These are phyloP conservation scores for Arthrobotrys entomopaga DNA, from an alignment of 2,329 filamentous ascomycete genomes.

Conservation along the genomic window DNA sequence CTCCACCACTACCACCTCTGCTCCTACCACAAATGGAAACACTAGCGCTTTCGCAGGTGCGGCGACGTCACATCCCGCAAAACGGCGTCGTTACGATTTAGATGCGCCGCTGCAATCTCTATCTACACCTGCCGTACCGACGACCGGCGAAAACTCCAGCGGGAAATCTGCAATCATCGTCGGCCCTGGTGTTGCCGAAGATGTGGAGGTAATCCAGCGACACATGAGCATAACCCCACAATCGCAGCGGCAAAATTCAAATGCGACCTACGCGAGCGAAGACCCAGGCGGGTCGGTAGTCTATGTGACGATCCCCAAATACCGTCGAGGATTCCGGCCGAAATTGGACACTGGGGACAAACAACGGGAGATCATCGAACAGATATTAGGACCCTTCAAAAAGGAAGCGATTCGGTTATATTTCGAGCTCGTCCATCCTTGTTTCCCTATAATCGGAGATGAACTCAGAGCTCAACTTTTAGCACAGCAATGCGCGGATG, in stretches of 20 bases:
- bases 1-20: conserved; percentile 20
- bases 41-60: neutral
- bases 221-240: conserved; percentile 48
- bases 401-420: conserved; percentile 66
- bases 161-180: conserved; percentile 67
- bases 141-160: conserved; percentile 61
- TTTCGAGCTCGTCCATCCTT: conserved; percentile 69
- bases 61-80: conserved; percentile 4
- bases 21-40: neutral
- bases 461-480: conserved; percentile 56
- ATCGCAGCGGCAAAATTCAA: conserved; percentile 30
- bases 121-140: neutral
- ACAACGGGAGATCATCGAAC: conserved; percentile 69
- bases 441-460: conserved; percentile 72
- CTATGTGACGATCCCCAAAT: conserved; percentile 58
- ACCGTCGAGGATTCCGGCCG: conserved; percentile 62
- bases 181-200: conserved; percentile 70
- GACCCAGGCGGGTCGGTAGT: conserved; percentile 64
- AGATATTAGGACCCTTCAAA: conserved; percentile 69
- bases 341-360: conserved; percentile 64
- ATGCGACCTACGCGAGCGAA: conserved; percentile 35
- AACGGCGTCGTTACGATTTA: conserved; percentile 44
- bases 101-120: neutral
- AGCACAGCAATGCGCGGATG: conserved; percentile 26
- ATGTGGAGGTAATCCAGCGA: conserved; percentile 66